Evolutionary conservation across 2,329 filamentous ascomycete species (phyloP).

Genomic region (Penicillium sp.): DNA sequence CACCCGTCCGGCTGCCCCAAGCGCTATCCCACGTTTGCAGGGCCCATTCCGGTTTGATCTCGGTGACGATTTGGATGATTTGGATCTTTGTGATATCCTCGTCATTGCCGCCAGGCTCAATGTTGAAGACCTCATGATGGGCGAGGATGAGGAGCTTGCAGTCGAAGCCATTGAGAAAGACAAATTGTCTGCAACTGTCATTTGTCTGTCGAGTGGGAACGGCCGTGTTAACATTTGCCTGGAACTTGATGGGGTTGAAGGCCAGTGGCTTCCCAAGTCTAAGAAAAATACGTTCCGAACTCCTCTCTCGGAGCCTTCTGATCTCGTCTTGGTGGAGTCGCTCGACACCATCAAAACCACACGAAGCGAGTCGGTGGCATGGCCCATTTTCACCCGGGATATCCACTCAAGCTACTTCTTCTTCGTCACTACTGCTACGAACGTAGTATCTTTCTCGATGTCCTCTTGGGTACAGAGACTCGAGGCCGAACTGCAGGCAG

Average conservation of each 20-base stretch:
- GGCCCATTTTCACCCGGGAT: conserved; percentile 59
- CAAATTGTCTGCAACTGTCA: conserved; percentile 57
- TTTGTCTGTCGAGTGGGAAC: conserved; percentile 59
- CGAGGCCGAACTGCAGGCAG: conserved; percentile 57
- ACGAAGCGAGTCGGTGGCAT: conserved; percentile 32
- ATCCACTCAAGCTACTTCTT: conserved; percentile 58
- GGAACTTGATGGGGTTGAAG: conserved; percentile 62
- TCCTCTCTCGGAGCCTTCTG: conserved; percentile 43
- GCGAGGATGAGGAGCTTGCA: conserved; percentile 50
- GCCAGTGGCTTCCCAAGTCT: conserved; percentile 60
- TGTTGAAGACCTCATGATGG: conserved; percentile 53
- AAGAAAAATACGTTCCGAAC: conserved; percentile 43
- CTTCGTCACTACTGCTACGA: conserved; percentile 57
- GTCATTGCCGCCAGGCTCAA: conserved; percentile 56
- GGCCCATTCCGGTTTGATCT: conserved; percentile 60
- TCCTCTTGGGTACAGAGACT: conserved; percentile 58
- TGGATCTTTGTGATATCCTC: conserved; percentile 62
- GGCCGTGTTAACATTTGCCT: conserved; percentile 61
- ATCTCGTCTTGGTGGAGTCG: conserved; percentile 47
- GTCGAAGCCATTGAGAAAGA: conserved; percentile 48
- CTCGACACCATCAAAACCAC: conserved; percentile 40
- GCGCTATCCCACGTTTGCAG: conserved; percentile 61
- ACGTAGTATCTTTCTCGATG: conserved; percentile 58
- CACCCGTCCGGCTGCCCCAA: conserved; percentile 53
- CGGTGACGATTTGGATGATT: conserved; percentile 51